Percentiles rank a stretch among this genome's conserved stretches.
These are phyloP conservation scores for Hyphochytrium catenoides DNA, from an alignment of 352 stramenopile genomes.

Conservation along the genomic window DNA sequence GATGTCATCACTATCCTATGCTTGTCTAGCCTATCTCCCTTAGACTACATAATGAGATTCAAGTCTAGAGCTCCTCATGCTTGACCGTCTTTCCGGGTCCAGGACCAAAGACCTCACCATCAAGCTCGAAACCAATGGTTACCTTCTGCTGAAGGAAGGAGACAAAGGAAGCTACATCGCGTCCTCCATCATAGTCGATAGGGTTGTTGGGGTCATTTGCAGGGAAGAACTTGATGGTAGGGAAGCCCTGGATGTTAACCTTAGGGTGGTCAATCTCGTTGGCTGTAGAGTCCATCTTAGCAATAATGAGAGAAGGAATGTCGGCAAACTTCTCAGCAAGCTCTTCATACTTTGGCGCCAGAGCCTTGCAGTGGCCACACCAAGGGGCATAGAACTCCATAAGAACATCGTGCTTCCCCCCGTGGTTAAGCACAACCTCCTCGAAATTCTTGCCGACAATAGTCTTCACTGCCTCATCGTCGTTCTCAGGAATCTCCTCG, in stretches of 20 bases:
- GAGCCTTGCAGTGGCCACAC: constrained; percentile 68
- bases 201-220: constrained; percentile 61
- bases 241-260: constrained; percentile 75
- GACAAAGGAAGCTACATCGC: constrained; percentile 51
- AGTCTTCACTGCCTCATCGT: constrained; percentile 63
- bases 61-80: constrained; percentile 34
- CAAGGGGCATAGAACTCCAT: constrained; percentile 78
- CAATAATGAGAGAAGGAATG: constrained; percentile 73
- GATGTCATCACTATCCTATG: no score
- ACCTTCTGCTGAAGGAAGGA: constrained; percentile 68
- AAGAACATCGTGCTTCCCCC: constrained; percentile 70
- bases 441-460: constrained; percentile 75
- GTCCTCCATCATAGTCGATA: constrained; percentile 49
- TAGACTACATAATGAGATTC: no score
- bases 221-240: constrained; percentile 83
- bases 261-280: constrained; percentile 78
- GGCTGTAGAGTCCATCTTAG: constrained; percentile 82
- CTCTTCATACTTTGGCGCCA: constrained; percentile 70
- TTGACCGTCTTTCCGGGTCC: no score
- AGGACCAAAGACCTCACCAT: constrained; percentile 27
- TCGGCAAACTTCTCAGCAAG: constrained; percentile 60
- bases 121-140: constrained; percentile 44
- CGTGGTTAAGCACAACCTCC: constrained; percentile 53
- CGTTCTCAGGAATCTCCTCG: constrained; percentile 61
- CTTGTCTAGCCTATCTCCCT: no score